These are phyloP conservation scores for Beauveria caledonica DNA, from an alignment of 2,329 filamentous ascomycete species.

Conservation along the genomic window DNA sequence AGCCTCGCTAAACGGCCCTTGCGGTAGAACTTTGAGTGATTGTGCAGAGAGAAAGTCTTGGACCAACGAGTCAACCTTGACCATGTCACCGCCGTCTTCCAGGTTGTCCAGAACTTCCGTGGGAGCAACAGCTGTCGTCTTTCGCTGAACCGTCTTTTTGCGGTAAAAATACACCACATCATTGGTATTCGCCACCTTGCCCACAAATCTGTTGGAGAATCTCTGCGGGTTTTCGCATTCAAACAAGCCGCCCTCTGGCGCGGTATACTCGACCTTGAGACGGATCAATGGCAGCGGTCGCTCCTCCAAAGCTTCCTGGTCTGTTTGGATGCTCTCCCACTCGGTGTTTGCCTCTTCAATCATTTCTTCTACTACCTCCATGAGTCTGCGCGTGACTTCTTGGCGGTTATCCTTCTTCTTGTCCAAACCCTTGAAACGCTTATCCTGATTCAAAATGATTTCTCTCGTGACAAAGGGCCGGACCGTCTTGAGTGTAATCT, in stretches of 20 bases:
- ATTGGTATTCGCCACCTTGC: slow-evolving; percentile 86
- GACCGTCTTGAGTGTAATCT: slow-evolving; percentile 78
- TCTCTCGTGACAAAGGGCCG: slow-evolving; percentile 86
- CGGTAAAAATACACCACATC: slow-evolving; percentile 91
- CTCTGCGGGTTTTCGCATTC: slow-evolving; percentile 93
- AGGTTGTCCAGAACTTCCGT: slow-evolving; percentile 56
- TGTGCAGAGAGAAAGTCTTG: slow-evolving; percentile 80
- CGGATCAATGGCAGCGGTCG: slow-evolving; percentile 76
- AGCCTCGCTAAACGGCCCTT: slow-evolving; percentile 87
- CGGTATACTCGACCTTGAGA: slow-evolving; percentile 82
- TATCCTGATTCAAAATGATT: slow-evolving; percentile 67
- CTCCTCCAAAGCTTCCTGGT: slow-evolving; percentile 48
- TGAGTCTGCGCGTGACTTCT: slow-evolving; percentile 69
- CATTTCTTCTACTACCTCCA: slow-evolving; percentile 72
- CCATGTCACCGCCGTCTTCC: slow-evolving; percentile 45
- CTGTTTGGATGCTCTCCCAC: slow-evolving; percentile 72
- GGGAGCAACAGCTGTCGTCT: slow-evolving; percentile 39
- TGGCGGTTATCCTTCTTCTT: slow-evolving; percentile 76
- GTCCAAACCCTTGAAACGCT: slow-evolving; percentile 67
- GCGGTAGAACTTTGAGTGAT: slow-evolving; percentile 84
- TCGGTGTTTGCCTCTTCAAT: slow-evolving; percentile 76
- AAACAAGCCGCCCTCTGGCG: slow-evolving; percentile 75
- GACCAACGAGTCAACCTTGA: slow-evolving; percentile 85
- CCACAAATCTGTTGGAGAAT: slow-evolving; percentile 86
- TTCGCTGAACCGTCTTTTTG: slow-evolving; percentile 60